Conservation (phyloP, 352 stramenopile species). For the Pythium sukuiense region DNA sequence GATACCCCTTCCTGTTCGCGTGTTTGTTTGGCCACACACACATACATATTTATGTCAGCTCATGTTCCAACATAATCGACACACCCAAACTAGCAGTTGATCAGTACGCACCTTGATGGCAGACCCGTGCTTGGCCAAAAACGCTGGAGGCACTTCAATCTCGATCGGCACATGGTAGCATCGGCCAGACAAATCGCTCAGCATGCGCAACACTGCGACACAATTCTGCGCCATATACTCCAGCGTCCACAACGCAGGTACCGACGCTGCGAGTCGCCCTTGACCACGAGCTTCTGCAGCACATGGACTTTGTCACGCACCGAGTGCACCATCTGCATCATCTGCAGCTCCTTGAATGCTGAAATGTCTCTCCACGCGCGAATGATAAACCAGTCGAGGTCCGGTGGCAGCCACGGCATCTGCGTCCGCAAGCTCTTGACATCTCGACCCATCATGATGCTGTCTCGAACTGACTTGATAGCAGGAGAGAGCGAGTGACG, state of each 20-base stretch:
- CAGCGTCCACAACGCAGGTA: conserved; percentile 20
- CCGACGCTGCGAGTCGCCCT: conserved; percentile 8
- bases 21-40: no score
- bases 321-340: conserved; percentile 9
- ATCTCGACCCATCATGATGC: not conserved
- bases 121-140: not conserved
- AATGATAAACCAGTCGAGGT: conserved; percentile 21
- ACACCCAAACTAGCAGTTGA: no score
- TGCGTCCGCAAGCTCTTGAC: not conserved
- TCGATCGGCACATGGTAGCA: conserved; percentile 26
- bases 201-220: conserved; percentile 10
- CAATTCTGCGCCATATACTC: not conserved
- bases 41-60: no score
- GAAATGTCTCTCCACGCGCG: conserved; percentile 13
- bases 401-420: conserved; percentile 16
- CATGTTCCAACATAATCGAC: no score
- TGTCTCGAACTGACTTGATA: conserved; percentile 14
- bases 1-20: not conserved
- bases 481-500: not conserved
- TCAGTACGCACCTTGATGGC: not conserved
- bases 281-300: conserved; percentile 7
- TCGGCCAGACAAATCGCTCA: conserved; percentile 23
- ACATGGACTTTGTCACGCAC: conserved; percentile 16
- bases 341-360: conserved; percentile 7
- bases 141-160: not conserved